Evolutionary conservation across 2,329 filamentous ascomycete genomes (phyloP).

Genomic region (Aurifilum marmelostoma): DNA sequence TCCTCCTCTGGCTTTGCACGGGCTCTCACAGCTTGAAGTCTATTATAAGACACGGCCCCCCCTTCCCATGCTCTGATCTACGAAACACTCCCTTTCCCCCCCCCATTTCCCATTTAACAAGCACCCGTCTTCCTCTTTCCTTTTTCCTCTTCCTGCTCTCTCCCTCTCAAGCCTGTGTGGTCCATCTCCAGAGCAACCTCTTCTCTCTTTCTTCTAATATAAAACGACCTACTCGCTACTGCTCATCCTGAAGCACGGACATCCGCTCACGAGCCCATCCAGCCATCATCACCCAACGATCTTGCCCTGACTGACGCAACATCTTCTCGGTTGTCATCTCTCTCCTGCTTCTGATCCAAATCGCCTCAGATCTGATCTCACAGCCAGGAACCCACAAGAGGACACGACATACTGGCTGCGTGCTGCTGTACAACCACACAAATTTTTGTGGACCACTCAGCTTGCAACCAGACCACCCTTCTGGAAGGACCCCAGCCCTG

Average conservation of each 20-base stretch:
- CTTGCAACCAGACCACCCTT: conserved; percentile 26
- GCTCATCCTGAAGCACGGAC: conserved; percentile 23
- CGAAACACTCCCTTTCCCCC: conserved; percentile 30
- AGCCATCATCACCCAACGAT: conserved; percentile 1
- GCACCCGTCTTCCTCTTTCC: conserved; percentile 10
- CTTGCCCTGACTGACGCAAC: conserved; percentile 5
- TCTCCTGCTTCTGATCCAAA: conserved; percentile 11
- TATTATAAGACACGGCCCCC: conserved; percentile 33
- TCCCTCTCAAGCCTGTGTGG: conserved; percentile 20
- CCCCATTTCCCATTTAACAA: conserved; percentile 26
- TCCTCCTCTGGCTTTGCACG: conserved; percentile 14
- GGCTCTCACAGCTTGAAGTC: conserved; percentile 27
- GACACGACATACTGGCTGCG: conserved; percentile 2
- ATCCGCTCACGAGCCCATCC: conserved; percentile 6
- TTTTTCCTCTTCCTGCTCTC: conserved; percentile 14
- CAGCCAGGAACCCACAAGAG: conserved; percentile 4
- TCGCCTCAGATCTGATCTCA: conserved; percentile 13
- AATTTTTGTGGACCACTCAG: conserved; percentile 23
- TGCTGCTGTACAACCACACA: conserved; percentile 20
- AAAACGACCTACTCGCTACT: neutral
- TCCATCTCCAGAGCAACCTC: neutral
- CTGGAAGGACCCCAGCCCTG: conserved; percentile 22
- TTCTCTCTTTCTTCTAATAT: neutral
- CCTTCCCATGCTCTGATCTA: conserved; percentile 30
- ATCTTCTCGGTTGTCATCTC: conserved; percentile 5